A percentile compares a stretch with the other conserved stretches of the same genome.
These are phyloP conservation scores for Keithomyces neogunnii DNA, from an alignment of 2,329 filamentous ascomycete species.

Conservation along the genomic window DNA sequence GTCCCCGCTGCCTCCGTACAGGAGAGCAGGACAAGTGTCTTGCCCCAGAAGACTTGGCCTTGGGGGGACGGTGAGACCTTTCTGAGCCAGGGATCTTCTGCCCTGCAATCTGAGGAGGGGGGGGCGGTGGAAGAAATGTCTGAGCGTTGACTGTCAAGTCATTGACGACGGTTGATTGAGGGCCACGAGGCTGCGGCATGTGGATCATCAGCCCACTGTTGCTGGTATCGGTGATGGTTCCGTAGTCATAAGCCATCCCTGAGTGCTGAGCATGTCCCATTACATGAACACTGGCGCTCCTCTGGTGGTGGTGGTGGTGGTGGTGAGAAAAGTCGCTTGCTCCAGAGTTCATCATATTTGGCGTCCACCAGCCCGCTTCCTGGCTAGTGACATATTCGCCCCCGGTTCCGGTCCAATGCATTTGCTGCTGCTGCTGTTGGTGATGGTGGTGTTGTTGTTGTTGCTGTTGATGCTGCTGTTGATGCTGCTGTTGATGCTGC, in stretches of 20 bases:
- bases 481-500: background rate
- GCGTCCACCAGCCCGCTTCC: constrained; percentile 23
- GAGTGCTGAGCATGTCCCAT: constrained; percentile 31
- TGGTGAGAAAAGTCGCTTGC: constrained; percentile 14
- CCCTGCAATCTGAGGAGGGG: constrained; percentile 11
- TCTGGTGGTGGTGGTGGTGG: constrained; percentile 14
- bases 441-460: constrained; percentile 13
- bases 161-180: constrained; percentile 26
- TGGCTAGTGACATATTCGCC: constrained; percentile 18
- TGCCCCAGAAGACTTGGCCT: constrained; percentile 46
- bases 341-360: constrained; percentile 20
- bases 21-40: constrained; percentile 34
- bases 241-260: constrained; percentile 33
- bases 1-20: constrained; percentile 33
- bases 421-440: constrained; percentile 13
- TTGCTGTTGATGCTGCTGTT: constrained; percentile 3
- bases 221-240: constrained; percentile 20
- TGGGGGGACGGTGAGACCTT: constrained; percentile 36
- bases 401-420: constrained; percentile 17
- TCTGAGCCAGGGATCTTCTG: constrained; percentile 19
- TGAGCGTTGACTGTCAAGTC: constrained; percentile 24
- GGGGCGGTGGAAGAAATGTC: constrained; percentile 25
- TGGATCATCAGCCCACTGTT: constrained; percentile 42
- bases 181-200: constrained; percentile 38
- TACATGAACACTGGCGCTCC: constrained; percentile 29